phyloP scores from a whole-genome alignment of 1,139 yeast genomes.

The Debaryomyces nepalensis region DNA sequence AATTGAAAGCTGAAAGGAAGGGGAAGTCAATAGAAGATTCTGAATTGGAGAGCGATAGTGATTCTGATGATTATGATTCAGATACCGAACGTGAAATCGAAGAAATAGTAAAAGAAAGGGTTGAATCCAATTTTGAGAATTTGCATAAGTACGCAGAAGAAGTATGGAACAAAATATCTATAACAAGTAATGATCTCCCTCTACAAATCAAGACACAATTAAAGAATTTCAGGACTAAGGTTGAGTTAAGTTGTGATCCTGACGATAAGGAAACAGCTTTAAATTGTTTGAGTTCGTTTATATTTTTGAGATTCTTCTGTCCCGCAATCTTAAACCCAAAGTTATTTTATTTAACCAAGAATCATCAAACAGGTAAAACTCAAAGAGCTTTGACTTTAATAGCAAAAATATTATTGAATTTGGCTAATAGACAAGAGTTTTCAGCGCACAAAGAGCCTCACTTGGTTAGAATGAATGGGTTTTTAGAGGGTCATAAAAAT shows the following conservation, averaged over 20 bases:
- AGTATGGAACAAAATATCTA: slow-evolving; percentile 73
- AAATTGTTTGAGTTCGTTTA: slow-evolving; percentile 79
- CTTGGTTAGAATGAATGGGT: slow-evolving; percentile 69
- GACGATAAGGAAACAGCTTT: slow-evolving; percentile 57
- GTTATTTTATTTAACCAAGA: slow-evolving; percentile 69
- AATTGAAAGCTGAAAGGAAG: slow-evolving; percentile 40
- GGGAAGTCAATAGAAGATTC: slow-evolving; percentile 29
- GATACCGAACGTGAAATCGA: slow-evolving; percentile 35
- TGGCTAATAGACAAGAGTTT: slow-evolving; percentile 77
- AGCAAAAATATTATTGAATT: slow-evolving; percentile 80
- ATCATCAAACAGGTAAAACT: slow-evolving; percentile 70
- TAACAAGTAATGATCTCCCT: slow-evolving; percentile 79
- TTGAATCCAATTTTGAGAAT: slow-evolving; percentile 56
- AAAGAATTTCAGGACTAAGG: slow-evolving; percentile 59
- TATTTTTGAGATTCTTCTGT: slow-evolving; percentile 84
- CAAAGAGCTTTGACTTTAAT: slow-evolving; percentile 80
- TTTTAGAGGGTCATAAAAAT: slow-evolving; percentile 58
- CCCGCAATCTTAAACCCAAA: slow-evolving; percentile 93
- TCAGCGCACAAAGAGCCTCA: slow-evolving; percentile 82
- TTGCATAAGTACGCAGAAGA: slow-evolving; percentile 60
- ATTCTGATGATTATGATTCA: slow-evolving; percentile 34
- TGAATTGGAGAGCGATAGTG: slow-evolving; percentile 27
- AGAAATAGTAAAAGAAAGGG: slow-evolving; percentile 33
- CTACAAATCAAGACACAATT: slow-evolving; percentile 64
- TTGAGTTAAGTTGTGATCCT: slow-evolving; percentile 66